Conservation (phyloP, 371 early-diverging fungal species). For the Rhizopus microsporus region DNA sequence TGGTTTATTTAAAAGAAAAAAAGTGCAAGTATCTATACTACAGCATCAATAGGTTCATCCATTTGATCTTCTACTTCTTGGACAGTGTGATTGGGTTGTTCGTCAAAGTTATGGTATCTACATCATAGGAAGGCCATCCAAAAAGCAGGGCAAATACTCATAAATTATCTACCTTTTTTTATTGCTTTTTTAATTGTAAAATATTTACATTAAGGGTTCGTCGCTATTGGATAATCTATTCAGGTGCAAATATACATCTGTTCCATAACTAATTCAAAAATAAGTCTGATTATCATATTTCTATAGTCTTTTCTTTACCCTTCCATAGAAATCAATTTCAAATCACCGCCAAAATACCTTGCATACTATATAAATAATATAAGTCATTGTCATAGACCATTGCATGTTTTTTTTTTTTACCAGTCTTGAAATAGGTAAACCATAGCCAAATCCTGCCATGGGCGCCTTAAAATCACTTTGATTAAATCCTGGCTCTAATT, state of each 20-base stretch:
- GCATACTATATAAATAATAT: constrained; percentile 58
- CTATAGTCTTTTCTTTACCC: constrained; percentile 55
- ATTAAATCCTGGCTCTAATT: constrained; percentile 80
- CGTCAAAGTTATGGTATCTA: no score
- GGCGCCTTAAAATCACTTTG: constrained; percentile 94
- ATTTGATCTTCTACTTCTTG: no score
- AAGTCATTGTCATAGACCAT: background rate
- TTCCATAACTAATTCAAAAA: constrained; percentile 66
- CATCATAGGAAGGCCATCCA: background rate
- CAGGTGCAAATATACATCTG: constrained; percentile 94
- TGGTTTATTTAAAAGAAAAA: no score
- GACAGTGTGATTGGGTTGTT: no score
- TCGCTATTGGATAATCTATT: constrained; percentile 88
- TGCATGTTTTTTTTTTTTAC: constrained; percentile 31
- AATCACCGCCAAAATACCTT: constrained; percentile 94
- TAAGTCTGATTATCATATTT: constrained; percentile 1
- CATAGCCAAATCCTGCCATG: constrained; percentile 98
- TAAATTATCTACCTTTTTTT: no score
- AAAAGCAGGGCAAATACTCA: no score
- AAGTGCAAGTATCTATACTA: no score
- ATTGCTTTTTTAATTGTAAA: background rate
- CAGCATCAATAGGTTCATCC: no score
- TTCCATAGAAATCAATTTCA: constrained; percentile 93
- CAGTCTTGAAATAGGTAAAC: constrained; percentile 86
- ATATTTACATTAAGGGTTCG: constrained; percentile 74